Evolutionary conservation across 208 protist species (phyloP).

Genomic region (Crithidia mellificae): DNA sequence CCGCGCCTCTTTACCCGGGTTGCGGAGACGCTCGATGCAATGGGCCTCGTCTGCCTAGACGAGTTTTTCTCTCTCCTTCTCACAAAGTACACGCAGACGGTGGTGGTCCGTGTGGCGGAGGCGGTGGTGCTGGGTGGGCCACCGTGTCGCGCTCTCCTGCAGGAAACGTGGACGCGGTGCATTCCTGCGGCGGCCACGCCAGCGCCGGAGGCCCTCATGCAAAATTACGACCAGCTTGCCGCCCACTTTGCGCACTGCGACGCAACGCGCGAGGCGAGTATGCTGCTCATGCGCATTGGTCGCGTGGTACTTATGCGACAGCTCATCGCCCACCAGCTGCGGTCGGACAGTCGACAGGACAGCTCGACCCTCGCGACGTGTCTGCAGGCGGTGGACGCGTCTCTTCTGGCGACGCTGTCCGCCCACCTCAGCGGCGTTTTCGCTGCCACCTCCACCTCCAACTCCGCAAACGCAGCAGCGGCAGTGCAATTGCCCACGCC

Average conservation of each 20-base stretch:
- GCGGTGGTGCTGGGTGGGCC: slow-evolving; percentile 15
- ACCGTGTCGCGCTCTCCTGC: slow-evolving; percentile 4
- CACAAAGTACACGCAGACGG: slow-evolving; percentile 86
- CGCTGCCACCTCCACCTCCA: background rate
- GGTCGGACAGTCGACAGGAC: slow-evolving; percentile 79
- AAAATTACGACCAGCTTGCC: slow-evolving; percentile 45
- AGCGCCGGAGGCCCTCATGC: slow-evolving; percentile 12
- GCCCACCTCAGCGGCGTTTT: slow-evolving; percentile 32
- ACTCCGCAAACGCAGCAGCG: no score
- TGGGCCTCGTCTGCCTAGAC: slow-evolving; percentile 84
- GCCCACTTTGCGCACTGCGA: slow-evolving; percentile 17
- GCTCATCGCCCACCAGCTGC: slow-evolving; percentile 91
- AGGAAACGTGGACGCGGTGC: slow-evolving; percentile 27
- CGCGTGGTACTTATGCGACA: slow-evolving; percentile 85
- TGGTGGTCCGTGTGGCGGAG: slow-evolving; percentile 43
- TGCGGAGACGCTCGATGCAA: slow-evolving; percentile 74
- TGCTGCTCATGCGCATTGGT: slow-evolving; percentile 57
- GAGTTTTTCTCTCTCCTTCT: slow-evolving; percentile 91
- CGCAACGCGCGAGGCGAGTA: slow-evolving; percentile 21
- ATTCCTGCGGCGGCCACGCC: slow-evolving; percentile 24
- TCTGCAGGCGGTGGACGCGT: slow-evolving; percentile 80
- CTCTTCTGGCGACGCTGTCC: slow-evolving; percentile 87
- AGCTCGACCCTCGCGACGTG: slow-evolving; percentile 78
- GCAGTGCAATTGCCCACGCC: background rate
- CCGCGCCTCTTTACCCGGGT: slow-evolving; percentile 87